Percentiles rank a stretch among this genome's conserved stretches.
These are phyloP conservation scores for Ambrosia hybrid DNA, from an alignment of 140 eudicot species.

Conservation along the genomic window DNA sequence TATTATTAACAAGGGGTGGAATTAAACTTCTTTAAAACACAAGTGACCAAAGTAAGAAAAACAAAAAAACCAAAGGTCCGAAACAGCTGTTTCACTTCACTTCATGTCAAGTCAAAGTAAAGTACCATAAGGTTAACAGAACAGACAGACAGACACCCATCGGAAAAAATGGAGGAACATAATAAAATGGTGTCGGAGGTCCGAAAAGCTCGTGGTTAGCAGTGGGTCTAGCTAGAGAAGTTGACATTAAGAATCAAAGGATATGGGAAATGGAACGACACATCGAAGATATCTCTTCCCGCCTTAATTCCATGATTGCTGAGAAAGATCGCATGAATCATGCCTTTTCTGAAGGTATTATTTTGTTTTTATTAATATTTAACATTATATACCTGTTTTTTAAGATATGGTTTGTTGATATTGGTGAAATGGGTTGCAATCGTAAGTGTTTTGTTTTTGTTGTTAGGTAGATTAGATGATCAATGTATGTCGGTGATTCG, in stretches of 20 bases:
- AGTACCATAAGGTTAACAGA: neutral
- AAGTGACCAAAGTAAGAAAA: conserved; percentile 25
- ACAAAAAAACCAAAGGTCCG: conserved; percentile 16
- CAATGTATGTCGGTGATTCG: conserved; percentile 3
- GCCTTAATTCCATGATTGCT: conserved; percentile 48
- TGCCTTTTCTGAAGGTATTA: conserved; percentile 51
- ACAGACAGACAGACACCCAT: conserved; percentile 5
- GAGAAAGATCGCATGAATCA: conserved; percentile 58
- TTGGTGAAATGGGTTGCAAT: conserved; percentile 4
- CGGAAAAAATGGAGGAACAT: conserved; percentile 34
- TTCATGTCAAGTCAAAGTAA: conserved; percentile 2
- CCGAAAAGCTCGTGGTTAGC: conserved; percentile 47
- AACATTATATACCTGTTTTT: neutral
- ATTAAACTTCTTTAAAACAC: neutral
- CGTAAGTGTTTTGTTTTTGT: neutral
- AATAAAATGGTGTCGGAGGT: conserved; percentile 30
- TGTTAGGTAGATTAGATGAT: conserved; percentile 15
- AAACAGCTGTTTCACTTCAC: neutral
- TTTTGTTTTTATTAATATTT: neutral
- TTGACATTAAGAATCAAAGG: conserved; percentile 54
- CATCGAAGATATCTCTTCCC: conserved; percentile 42
- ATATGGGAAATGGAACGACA: conserved; percentile 53
- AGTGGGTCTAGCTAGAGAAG: conserved; percentile 51
- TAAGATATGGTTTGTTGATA: neutral
- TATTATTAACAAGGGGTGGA: too few relatives aligned